phyloP scores from a whole-genome alignment of 805 yeast genomes.

The Tetrapisispora namnaoensis region DNA sequence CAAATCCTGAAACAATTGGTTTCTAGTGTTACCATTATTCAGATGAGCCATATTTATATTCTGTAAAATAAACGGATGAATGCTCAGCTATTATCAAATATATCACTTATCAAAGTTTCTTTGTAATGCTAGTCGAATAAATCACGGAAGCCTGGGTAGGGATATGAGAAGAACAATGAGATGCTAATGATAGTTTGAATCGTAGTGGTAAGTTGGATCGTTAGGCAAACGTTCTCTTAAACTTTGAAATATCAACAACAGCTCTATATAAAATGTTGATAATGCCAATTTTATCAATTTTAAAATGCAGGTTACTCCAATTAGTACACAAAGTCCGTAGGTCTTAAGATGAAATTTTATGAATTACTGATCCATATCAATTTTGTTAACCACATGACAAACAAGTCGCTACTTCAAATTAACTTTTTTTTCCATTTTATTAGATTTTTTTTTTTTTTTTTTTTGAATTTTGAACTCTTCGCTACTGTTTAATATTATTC shows the following conservation, averaged over 20 bases:
- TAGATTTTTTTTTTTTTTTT: no score
- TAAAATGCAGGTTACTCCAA: neutral
- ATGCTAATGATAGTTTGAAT: no score
- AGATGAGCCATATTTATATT: neutral
- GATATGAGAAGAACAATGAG: neutral
- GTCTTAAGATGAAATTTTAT: neutral
- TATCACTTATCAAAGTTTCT: neutral
- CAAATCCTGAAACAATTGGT: conserved; percentile 1
- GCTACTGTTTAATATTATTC: no score
- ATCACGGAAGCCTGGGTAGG: neutral
- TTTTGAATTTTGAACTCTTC: no score
- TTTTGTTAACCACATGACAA: neutral
- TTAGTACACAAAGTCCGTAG: neutral
- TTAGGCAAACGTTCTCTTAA: no score
- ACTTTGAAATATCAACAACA: no score
- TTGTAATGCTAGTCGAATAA: no score
- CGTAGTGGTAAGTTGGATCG: no score
- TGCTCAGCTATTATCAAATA: neutral
- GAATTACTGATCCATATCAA: neutral
- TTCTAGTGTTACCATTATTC: neutral
- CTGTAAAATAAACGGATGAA: neutral
- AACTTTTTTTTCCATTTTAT: neutral
- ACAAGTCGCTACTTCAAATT: neutral
- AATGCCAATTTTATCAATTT: neutral
- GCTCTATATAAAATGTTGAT: no score